A percentile compares a stretch with the other conserved stretches of the same genome.
These are phyloP conservation scores for Aspergillus sp. DNA, from an alignment of 2,329 filamentous ascomycete species.

Conservation along the genomic window DNA sequence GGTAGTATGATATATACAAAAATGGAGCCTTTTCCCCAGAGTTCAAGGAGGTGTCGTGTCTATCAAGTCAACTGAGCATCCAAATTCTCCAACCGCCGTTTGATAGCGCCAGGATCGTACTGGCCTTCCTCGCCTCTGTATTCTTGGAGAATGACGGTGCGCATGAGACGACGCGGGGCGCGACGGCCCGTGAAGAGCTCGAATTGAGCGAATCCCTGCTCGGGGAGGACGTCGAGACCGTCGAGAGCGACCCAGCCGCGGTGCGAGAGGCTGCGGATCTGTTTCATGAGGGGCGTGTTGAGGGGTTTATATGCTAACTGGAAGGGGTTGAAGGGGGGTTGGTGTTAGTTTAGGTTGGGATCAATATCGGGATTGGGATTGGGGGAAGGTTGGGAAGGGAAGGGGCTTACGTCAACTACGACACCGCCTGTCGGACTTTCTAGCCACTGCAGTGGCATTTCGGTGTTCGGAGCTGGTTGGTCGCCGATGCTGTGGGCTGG, in stretches of 20 bases:
- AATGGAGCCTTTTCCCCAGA: too few species aligned
- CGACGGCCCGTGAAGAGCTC: constrained; percentile 40
- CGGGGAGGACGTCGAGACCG: constrained; percentile 40
- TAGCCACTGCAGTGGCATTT: constrained; percentile 38
- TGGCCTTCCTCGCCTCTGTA: constrained; percentile 36
- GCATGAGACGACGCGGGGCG: constrained; percentile 39
- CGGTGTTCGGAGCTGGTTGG: constrained; percentile 36
- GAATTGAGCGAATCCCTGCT: constrained; percentile 43
- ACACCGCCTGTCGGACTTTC: constrained; percentile 41
- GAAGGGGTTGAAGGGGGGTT: not conserved
- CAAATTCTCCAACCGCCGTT: constrained; percentile 29
- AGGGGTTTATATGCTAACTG: constrained; percentile 43
- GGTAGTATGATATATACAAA: too few species aligned
- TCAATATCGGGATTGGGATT: too few species aligned
- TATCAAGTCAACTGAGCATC: constrained; percentile 33
- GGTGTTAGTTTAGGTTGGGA: not conserved
- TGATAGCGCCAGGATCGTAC: constrained; percentile 30
- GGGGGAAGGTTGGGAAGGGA: not conserved
- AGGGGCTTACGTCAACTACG: constrained; percentile 38
- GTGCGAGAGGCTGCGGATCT: constrained; percentile 36
- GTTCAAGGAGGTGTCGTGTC: too few species aligned
- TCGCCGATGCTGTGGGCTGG: constrained; percentile 37
- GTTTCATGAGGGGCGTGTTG: constrained; percentile 37
- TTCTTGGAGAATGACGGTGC: constrained; percentile 35
- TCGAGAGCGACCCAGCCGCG: constrained; percentile 42